phyloP scores from a whole-genome alignment of 352 stramenopile genomes.

The Phytophthora pistaciae region DNA sequence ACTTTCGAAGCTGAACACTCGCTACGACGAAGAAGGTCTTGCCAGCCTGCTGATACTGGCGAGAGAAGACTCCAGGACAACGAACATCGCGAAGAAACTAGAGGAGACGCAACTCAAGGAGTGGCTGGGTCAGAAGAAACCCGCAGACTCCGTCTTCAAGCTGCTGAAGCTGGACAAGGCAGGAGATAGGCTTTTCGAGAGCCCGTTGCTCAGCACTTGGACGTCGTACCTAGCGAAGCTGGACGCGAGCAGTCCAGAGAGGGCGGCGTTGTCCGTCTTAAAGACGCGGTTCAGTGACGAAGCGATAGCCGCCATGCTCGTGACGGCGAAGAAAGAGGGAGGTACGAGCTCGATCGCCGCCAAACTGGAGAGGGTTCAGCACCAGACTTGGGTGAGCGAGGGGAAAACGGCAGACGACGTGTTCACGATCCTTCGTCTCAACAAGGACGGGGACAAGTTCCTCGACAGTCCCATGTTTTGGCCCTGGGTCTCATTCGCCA shows the following conservation, averaged over 20 bases:
- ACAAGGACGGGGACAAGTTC: too few species aligned
- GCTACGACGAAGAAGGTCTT: too few species aligned
- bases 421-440: background rate
- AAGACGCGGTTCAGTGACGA: background rate
- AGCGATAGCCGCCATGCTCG: background rate
- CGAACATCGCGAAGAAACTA: too few species aligned
- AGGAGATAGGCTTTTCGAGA: background rate
- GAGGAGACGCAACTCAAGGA: background rate
- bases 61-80: too few species aligned
- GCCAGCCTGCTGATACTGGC: too few species aligned
- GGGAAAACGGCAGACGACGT: background rate
- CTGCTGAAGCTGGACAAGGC: background rate
- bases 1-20: too few species aligned
- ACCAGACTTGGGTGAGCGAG: background rate
- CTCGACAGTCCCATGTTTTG: too few species aligned
- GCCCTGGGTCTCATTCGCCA: too few species aligned
- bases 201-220: background rate
- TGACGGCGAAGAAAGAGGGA: background rate
- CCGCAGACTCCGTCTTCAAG: background rate
- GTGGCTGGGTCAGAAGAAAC: background rate
- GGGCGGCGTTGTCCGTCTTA: background rate
- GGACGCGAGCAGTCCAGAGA: background rate
- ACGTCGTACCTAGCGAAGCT: background rate
- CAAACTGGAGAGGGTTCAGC: background rate
- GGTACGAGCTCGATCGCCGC: background rate